Conservation (phyloP, 805 yeast genomes). For the Candida verbasci region DNA sequence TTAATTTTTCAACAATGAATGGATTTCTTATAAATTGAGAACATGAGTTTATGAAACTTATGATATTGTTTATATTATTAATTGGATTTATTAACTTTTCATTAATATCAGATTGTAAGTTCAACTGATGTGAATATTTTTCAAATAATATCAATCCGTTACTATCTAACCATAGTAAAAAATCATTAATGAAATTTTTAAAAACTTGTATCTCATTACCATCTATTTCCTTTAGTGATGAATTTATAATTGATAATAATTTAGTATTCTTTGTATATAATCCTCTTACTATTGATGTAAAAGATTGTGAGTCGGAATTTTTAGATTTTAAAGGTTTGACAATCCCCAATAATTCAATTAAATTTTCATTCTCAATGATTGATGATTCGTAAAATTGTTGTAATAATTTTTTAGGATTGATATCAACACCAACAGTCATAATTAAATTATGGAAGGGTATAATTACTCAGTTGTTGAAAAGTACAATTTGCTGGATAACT, state of each 20-base stretch:
- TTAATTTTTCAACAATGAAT: constrained; percentile 30
- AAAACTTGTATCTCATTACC: constrained; percentile 22
- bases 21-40: constrained; percentile 30
- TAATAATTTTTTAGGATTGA: constrained; percentile 3
- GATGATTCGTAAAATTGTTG: constrained; percentile 6
- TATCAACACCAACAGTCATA: neutral
- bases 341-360: constrained; percentile 31
- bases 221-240: constrained; percentile 12
- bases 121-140: constrained; percentile 17
- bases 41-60: constrained; percentile 23
- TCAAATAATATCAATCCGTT: constrained; percentile 30
- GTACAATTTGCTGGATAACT: too few species aligned
- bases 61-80: constrained; percentile 25
- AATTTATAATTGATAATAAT: constrained; percentile 18
- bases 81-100: constrained; percentile 18
- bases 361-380: constrained; percentile 19
- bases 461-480: too few species aligned
- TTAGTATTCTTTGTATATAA: constrained; percentile 34
- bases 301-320: constrained; percentile 18
- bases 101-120: constrained; percentile 7
- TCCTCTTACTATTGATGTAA: constrained; percentile 33
- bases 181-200: constrained; percentile 35
- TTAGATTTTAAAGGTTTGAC: constrained; percentile 28
- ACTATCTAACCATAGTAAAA: constrained; percentile 35
- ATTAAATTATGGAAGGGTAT: neutral